Percentiles rank a stretch among this genome's conserved stretches.
phyloP scores from a whole-genome alignment of 257 asterid species.

The Verbascum thapsus region DNA sequence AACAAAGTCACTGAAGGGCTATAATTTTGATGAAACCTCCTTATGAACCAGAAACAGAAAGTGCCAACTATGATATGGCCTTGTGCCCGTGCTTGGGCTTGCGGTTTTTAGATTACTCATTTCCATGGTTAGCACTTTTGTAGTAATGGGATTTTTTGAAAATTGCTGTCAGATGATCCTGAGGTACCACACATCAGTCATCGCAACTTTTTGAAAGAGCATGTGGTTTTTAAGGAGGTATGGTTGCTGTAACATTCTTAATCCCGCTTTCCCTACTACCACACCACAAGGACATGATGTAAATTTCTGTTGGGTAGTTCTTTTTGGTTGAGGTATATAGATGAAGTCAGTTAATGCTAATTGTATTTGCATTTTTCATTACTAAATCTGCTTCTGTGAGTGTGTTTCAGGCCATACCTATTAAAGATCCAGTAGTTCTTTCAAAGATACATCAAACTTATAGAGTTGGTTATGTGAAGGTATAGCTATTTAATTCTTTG shows the following conservation, averaged over 20 bases:
- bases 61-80: not conserved
- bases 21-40: slow-evolving; percentile 3
- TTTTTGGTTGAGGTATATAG: not conserved
- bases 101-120: slow-evolving; percentile 19
- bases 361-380: slow-evolving; percentile 20
- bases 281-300: slow-evolving; percentile 3
- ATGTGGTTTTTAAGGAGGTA: slow-evolving; percentile 94
- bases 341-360: slow-evolving; percentile 6
- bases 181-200: slow-evolving; percentile 68
- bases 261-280: not conserved
- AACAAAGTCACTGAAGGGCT: not conserved
- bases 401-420: slow-evolving; percentile 73
- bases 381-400: slow-evolving; percentile 27
- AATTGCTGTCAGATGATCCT: slow-evolving; percentile 75
- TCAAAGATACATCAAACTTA: slow-evolving; percentile 96
- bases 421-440: slow-evolving; percentile 72
- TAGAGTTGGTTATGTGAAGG: slow-evolving; percentile 92
- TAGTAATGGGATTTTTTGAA: slow-evolving; percentile 25
- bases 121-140: slow-evolving; percentile 25
- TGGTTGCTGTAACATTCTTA: not conserved
- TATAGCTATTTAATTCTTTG: slow-evolving; percentile 30
- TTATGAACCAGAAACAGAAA: not conserved
- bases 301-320: slow-evolving; percentile 7
- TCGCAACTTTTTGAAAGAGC: slow-evolving; percentile 84
- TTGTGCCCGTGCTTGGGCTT: slow-evolving; percentile 4